Base-by-base conservation (phyloP, 768 basidiomycete genomes). In the Obba rivulosa region DNA sequence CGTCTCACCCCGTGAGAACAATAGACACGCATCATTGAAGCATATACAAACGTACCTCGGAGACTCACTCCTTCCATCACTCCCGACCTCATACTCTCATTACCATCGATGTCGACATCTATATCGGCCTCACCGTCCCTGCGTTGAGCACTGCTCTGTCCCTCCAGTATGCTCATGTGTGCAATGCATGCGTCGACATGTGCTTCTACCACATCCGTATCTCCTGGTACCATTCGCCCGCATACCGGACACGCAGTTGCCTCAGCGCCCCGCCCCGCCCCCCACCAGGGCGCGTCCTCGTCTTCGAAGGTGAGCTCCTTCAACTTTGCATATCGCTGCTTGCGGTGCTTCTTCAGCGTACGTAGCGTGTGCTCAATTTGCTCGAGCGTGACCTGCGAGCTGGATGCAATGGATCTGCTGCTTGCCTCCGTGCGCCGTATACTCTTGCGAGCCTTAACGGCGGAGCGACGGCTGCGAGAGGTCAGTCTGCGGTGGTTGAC, bases 111-210 rank as follows among this genome's bases (percentile, higher is more conserved):
- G 13, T 67, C 64, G 14, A 63, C 65, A 20, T 69, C 62, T 2
- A 58, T 59, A 16, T 68, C 61, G 59, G 50, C 70, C 65, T 54
- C 57, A 45, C 53, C 56, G 46, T 40, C 55, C 45, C 40, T 43
- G 23, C 34, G 35, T 42, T 34, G 69, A 63, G 3, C 38, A 43
- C 21, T 41, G 42, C 69, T 65, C 40, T 66, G 67, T 39, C 74
- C 72, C 44, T 73, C 74, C 52, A 75, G 71, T 34, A 73, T 42
- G 44, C 70, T 62, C 28, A 63, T 78, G 56, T 86, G 69, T 4
- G 79, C 79, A 37, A 92, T 63, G 61, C 89, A 92, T 7, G 85
- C 72, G 57, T 92, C 85, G n/a, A 92, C 77, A 65, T 92, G 89
- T 14, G 86, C 87, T 56, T 87, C 80, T 2, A 87, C 58, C 8